Conservation (phyloP, 2,329 filamentous ascomycete genomes). For the Macrophomina phaseolina region DNA sequence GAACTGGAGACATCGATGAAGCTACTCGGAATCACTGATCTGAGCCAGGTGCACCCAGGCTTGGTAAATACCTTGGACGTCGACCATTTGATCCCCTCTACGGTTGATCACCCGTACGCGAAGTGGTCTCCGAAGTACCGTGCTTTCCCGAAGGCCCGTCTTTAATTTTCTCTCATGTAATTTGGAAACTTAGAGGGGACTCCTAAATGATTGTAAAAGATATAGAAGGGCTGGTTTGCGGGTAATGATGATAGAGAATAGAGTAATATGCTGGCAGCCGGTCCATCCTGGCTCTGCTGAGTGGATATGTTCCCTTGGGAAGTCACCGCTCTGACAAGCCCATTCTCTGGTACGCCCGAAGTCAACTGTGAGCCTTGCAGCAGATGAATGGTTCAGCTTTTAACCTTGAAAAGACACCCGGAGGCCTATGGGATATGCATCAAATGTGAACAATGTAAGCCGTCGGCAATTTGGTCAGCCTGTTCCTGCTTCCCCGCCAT, state of each 20-base stretch:
- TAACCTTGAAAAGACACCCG: too few species aligned
- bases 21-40: slow-evolving; percentile 66
- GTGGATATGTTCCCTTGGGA: not conserved
- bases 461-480: not conserved
- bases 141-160: slow-evolving; percentile 12
- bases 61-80: slow-evolving; percentile 59
- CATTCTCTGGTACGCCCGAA: too few species aligned
- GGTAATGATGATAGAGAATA: slow-evolving; percentile 11
- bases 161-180: not conserved
- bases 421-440: not conserved
- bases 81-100: slow-evolving; percentile 32
- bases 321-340: not conserved
- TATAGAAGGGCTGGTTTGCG: not conserved
- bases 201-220: not conserved
- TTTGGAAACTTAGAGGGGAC: not conserved
- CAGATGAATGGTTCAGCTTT: too few species aligned
- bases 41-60: slow-evolving; percentile 66
- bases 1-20: slow-evolving; percentile 71
- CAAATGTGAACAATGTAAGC: not conserved
- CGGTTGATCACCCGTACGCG: slow-evolving; percentile 27
- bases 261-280: not conserved
- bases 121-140: slow-evolving; percentile 24
- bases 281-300: not conserved
- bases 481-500: not conserved
- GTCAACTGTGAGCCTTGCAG: too few species aligned